Evolutionary conservation across 2,329 filamentous ascomycete species (phyloP).

Genomic region (Exophiala sp.): DNA sequence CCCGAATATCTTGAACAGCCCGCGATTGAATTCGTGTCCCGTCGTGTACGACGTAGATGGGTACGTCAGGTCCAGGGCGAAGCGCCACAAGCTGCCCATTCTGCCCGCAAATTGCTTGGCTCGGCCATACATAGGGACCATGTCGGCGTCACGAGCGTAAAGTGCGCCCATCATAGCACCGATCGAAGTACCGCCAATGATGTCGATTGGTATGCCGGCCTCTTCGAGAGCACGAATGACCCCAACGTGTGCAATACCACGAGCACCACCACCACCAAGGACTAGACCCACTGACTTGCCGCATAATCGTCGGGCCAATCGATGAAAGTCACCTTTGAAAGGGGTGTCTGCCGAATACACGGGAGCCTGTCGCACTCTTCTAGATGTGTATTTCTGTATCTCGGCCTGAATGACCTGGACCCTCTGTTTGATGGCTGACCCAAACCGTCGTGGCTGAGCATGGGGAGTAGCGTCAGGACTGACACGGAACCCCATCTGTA

Average conservation of each 20-base stretch:
- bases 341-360: conserved; percentile 88
- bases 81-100: conserved; percentile 99
- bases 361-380: conserved; percentile 81
- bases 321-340: conserved; percentile 95
- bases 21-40: conserved; percentile 96
- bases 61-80: conserved; percentile 92
- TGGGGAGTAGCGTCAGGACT: conserved; percentile 69
- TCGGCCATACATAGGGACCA: conserved; percentile 93
- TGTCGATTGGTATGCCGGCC: conserved; percentile 90
- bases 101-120: conserved; percentile 96
- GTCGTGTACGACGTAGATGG: conserved; percentile 96
- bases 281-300: conserved; percentile 94
- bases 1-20: conserved; percentile 97
- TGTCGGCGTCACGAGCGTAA: conserved; percentile 92
- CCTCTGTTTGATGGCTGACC: conserved; percentile 81
- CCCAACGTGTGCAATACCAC: conserved; percentile 88
- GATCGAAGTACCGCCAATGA: conserved; percentile 93
- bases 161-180: conserved; percentile 92
- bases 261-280: conserved; percentile 85
- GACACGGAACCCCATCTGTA: conserved; percentile 87
- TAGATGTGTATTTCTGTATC: conserved; percentile 95
- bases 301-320: conserved; percentile 81
- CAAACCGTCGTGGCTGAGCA: conserved; percentile 71
- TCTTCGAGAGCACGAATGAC: conserved; percentile 95
- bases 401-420: conserved; percentile 95